A percentile compares a stretch with the other conserved stretches of the same genome.
Conservation (phyloP, 1,139 yeast genomes). For the Lizanozyma gosingica region DNA sequence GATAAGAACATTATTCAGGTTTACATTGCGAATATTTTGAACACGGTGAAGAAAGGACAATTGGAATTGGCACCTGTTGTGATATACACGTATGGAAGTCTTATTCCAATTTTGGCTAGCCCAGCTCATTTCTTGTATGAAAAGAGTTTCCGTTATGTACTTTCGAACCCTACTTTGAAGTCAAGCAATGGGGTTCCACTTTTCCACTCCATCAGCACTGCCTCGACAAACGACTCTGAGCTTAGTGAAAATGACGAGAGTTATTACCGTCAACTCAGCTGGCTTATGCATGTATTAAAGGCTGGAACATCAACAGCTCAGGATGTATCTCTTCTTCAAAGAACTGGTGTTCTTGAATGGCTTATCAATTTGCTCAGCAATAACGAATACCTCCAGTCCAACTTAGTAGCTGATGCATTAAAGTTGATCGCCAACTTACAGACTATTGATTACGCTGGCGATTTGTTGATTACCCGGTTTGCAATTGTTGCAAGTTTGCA, state of each 20-base stretch:
- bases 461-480: slow-evolving; percentile 52
- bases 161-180: slow-evolving; percentile 44
- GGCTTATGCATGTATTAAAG: slow-evolving; percentile 52
- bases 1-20: slow-evolving; percentile 53
- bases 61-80: slow-evolving; percentile 27
- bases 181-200: slow-evolving; percentile 58
- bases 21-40: slow-evolving; percentile 51
- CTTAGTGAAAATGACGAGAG: slow-evolving; percentile 33
- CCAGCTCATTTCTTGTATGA: slow-evolving; percentile 75
- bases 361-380: slow-evolving; percentile 40
- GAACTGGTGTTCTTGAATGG: slow-evolving; percentile 60
- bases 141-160: slow-evolving; percentile 50
- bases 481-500: slow-evolving; percentile 49
- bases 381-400: slow-evolving; percentile 37
- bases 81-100: slow-evolving; percentile 40
- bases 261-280: slow-evolving; percentile 49
- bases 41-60: slow-evolving; percentile 25
- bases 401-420: slow-evolving; percentile 29
- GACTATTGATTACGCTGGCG: slow-evolving; percentile 51
- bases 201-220: slow-evolving; percentile 34
- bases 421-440: slow-evolving; percentile 43
- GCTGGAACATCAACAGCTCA: slow-evolving; percentile 33
- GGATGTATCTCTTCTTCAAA: slow-evolving; percentile 47
- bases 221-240: slow-evolving; percentile 23
- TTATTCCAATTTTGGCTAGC: slow-evolving; percentile 49